Evolutionary conservation across 2,329 filamentous ascomycete species (phyloP).

Genomic region (Colletotrichum brevisporum): DNA sequence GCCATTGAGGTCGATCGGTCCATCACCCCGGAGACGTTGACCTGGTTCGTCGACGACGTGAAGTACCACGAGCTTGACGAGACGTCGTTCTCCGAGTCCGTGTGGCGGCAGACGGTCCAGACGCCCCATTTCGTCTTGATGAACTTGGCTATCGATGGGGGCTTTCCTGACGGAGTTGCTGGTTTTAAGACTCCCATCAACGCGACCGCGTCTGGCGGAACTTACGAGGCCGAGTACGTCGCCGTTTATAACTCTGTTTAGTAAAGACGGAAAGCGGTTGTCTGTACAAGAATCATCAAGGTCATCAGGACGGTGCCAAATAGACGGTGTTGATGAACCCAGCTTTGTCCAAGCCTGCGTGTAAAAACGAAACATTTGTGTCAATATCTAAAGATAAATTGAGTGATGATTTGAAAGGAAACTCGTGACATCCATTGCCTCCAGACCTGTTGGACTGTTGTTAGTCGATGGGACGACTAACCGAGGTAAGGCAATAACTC

Average conservation of each 20-base stretch:
- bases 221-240: constrained; percentile 2
- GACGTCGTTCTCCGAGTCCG: neutral
- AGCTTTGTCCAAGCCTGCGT: too few species aligned
- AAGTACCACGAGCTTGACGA: neutral
- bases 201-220: neutral
- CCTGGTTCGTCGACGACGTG: constrained; percentile 52
- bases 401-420: neutral
- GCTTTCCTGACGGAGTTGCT: neutral
- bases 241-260: neutral
- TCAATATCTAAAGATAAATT: too few species aligned
- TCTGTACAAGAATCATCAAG: too few species aligned
- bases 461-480: neutral
- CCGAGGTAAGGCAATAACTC: neutral
- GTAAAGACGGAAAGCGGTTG: too few species aligned
- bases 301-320: too few species aligned
- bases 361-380: too few species aligned
- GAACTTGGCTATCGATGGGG: neutral
- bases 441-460: neutral
- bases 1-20: constrained; percentile 51
- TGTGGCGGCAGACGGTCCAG: constrained; percentile 1
- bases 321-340: too few species aligned
- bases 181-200: neutral
- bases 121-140: neutral
- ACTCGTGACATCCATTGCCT: neutral
- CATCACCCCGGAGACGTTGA: constrained; percentile 47